Base-by-base conservation (phyloP, 345 rosid genomes). In the Hibiscus mutabilis region DNA sequence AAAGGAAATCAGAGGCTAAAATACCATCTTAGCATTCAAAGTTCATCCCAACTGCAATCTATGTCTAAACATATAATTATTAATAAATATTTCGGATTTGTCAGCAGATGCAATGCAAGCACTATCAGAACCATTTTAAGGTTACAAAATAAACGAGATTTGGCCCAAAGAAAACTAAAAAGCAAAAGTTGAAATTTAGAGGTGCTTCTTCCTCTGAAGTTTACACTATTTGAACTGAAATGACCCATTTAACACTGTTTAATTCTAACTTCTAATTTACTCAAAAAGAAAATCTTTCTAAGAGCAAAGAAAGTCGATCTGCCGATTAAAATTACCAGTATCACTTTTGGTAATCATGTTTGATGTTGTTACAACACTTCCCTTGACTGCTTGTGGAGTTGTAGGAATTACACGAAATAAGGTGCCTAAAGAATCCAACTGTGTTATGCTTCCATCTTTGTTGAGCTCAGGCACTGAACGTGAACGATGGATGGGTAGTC, bases 391-490 rank as follows among this genome's bases (percentile, higher is more conserved):
- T 46, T 52, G 65, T 56, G 91, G 81, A 44, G 93, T 91, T 59
- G 88, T 78, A 15, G 90, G 92, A 77, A 95, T 75, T 51, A 95
- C 88, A 33, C 97, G 91, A 77, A 87, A 85, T 69, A 82, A 64
- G 51, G 87, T 82, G 21, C 85, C 75, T 29, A 72, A 68, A 53
- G 87, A 75, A 73, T 86, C 84, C 69, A 67, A 52, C 37, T 78
- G 84, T 75, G 69, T 81, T 42, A 69, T 60, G 77, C 83, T 84
- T 77, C 82, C 91, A 33, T 86, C 91, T 86, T 92, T 82, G 73
- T 64, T 79, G 29, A 92, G 78, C 71, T 75, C 81, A 5, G 99
- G 97, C 66, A 95, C 93, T 35, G 99, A 95, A 64, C 56, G 93
- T 66, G 99, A 92, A 15, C 97, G 93, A 73, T 86, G 92, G 51